Conservation (phyloP, 2,329 filamentous ascomycete genomes). For the Fusarium succisae region DNA sequence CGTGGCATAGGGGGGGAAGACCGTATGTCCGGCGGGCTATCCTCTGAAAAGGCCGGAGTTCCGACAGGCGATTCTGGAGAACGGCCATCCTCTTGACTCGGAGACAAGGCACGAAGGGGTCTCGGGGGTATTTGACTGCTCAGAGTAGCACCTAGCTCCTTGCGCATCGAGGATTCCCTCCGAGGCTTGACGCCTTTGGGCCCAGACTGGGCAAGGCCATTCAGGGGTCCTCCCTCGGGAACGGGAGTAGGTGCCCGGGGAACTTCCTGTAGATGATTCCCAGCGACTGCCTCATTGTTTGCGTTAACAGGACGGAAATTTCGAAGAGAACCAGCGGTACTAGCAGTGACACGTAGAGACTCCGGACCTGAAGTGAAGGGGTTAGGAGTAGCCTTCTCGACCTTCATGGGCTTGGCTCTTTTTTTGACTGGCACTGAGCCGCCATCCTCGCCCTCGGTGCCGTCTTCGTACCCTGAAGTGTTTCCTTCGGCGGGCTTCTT, state of each 20-base stretch:
- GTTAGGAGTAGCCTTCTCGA: conserved; percentile 75
- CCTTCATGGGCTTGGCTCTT: conserved; percentile 79
- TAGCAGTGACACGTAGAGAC: conserved; percentile 88
- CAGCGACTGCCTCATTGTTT: conserved; percentile 53
- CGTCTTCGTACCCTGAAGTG: conserved; percentile 78
- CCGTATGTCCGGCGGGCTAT: conserved; percentile 83
- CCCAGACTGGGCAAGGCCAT: conserved; percentile 43
- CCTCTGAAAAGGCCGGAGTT: conserved; percentile 64
- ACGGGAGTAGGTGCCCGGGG: conserved; percentile 82
- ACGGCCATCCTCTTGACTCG: conserved; percentile 59
- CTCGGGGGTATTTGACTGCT: conserved; percentile 55
- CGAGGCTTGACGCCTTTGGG: conserved; percentile 55
- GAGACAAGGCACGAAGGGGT: conserved; percentile 52
- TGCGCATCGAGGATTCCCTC: conserved; percentile 67
- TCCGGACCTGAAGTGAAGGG: conserved; percentile 79
- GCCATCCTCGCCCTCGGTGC: conserved; percentile 66
- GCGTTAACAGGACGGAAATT: conserved; percentile 78
- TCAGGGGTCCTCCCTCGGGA: conserved; percentile 58
- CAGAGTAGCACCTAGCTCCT: conserved; percentile 59
- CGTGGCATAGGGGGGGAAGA: conserved; percentile 89
- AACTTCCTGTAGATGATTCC: conserved; percentile 72
- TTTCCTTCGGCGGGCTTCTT: conserved; percentile 69
- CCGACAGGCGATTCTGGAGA: conserved; percentile 65
- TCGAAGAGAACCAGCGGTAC: conserved; percentile 87
- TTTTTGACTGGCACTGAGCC: conserved; percentile 63